Conservation (phyloP, 768 basidiomycete species). For the Amanita jacksonii region DNA sequence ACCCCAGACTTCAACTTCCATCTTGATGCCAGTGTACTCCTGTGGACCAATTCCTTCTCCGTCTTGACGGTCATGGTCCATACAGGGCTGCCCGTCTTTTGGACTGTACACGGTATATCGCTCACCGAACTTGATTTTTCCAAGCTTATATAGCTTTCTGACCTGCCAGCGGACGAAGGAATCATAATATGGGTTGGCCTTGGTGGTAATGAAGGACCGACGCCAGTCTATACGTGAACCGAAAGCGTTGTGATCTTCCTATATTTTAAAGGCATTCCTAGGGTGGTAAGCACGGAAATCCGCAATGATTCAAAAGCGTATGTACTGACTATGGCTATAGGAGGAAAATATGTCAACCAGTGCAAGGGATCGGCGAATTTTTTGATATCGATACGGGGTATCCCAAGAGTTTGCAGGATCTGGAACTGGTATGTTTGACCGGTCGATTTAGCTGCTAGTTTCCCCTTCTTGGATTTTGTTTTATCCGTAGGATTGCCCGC, state of each 20-base stretch:
- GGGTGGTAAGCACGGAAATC: background rate
- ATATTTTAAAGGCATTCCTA: slow-evolving; percentile 1
- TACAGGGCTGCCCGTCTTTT: slow-evolving; percentile 97
- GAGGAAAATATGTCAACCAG: slow-evolving; percentile 94
- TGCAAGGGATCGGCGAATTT: slow-evolving; percentile 92
- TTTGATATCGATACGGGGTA: slow-evolving; percentile 85
- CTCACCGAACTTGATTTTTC: slow-evolving; percentile 97
- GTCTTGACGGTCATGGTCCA: slow-evolving; percentile 97
- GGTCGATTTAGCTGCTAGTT: slow-evolving; percentile 86
- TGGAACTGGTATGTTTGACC: slow-evolving; percentile 97
- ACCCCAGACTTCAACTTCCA: slow-evolving; percentile 87
- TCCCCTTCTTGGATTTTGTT: slow-evolving; percentile 91
- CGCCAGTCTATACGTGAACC: slow-evolving; percentile 99
- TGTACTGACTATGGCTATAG: slow-evolving; percentile 71
- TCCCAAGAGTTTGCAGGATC: slow-evolving; percentile 91
- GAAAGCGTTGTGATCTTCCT: slow-evolving; percentile 68
- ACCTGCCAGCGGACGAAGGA: slow-evolving; percentile 97
- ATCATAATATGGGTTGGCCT: slow-evolving; percentile 96
- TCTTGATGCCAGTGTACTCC: slow-evolving; percentile 91
- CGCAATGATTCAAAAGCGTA: background rate
- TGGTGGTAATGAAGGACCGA: slow-evolving; percentile 87
- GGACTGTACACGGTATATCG: slow-evolving; percentile 98
- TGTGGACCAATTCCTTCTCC: slow-evolving; percentile 94
- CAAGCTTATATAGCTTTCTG: slow-evolving; percentile 78
- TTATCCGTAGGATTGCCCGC: slow-evolving; percentile 22